phyloP scores from a whole-genome alignment of 2,329 filamentous ascomycete species.

The Colletotrichum sp. region DNA sequence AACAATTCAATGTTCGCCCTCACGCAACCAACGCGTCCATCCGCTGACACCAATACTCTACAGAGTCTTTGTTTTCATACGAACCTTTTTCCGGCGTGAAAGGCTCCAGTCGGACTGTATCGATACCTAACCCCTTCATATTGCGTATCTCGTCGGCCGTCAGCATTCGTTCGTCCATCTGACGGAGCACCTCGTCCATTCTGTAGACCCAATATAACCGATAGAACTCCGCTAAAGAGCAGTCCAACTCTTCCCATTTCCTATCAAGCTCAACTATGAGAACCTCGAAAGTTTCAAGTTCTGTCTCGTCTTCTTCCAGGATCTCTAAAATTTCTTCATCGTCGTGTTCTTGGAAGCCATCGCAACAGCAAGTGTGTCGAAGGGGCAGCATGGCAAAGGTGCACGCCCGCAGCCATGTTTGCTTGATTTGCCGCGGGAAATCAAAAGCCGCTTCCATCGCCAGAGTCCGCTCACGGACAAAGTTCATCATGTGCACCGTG shows the following conservation, averaged over 20 bases:
- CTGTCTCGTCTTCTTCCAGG: background rate
- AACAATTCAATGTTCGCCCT: background rate
- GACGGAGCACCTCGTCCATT: background rate
- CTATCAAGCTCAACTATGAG: background rate
- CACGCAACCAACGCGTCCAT: background rate
- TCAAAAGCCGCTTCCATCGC: background rate
- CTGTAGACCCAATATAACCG: background rate
- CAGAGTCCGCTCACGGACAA: no score
- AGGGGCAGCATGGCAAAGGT: background rate
- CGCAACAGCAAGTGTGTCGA: background rate
- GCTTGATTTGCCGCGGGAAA: background rate
- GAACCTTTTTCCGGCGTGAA: background rate
- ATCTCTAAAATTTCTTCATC: background rate
- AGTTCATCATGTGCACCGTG: no score
- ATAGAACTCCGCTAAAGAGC: background rate
- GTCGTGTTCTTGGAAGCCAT: background rate
- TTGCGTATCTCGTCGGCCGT: rapidly evolving
- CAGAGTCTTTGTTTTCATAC: background rate
- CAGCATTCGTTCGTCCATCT: background rate
- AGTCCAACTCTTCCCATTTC: background rate
- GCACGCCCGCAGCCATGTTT: background rate
- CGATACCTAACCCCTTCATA: rapidly evolving
- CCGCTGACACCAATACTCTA: background rate
- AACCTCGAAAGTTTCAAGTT: background rate
- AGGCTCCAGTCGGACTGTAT: background rate